Percentiles rank a stretch among this genome's conserved stretches.
These are phyloP conservation scores for Alternaria novae-zelandiae DNA, from an alignment of 2,329 filamentous ascomycete species.

Conservation along the genomic window DNA sequence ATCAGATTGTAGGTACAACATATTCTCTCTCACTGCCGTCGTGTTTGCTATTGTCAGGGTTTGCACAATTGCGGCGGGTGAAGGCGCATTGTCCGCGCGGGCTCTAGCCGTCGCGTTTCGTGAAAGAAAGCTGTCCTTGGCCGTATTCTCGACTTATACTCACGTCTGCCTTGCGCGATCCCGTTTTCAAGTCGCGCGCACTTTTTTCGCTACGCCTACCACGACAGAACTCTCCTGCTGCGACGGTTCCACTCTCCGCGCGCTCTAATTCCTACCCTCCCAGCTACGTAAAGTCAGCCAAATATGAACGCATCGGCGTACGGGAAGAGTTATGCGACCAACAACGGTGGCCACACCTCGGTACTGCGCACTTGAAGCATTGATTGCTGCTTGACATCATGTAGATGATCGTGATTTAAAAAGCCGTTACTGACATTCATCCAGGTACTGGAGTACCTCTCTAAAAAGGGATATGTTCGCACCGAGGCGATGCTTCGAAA, in stretches of 20 bases:
- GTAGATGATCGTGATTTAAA: not conserved
- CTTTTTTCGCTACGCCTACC: not conserved
- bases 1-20: conserved; percentile 83
- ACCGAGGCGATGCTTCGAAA: conserved; percentile 92
- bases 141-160: not conserved
- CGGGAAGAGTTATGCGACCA: not conserved
- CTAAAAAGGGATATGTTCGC: conserved; percentile 91
- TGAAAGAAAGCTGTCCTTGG: conserved; percentile 1
- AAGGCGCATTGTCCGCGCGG: not conserved
- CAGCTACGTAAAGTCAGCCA: not conserved
- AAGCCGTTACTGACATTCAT: conserved; percentile 6
- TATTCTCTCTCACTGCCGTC: not conserved
- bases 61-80: not conserved
- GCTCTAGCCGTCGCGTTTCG: not conserved
- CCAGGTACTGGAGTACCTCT: conserved; percentile 89
- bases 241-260: not conserved
- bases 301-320: not conserved
- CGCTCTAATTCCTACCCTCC: not conserved
- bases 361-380: not conserved
- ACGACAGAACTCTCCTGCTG: not conserved
- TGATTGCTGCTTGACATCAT: not conserved
- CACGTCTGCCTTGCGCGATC: not conserved
- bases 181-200: not conserved
- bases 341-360: not conserved
- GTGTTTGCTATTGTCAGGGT: not conserved